These are phyloP conservation scores for Clathrus columnatus DNA, from an alignment of 768 basidiomycete species.

Conservation along the genomic window DNA sequence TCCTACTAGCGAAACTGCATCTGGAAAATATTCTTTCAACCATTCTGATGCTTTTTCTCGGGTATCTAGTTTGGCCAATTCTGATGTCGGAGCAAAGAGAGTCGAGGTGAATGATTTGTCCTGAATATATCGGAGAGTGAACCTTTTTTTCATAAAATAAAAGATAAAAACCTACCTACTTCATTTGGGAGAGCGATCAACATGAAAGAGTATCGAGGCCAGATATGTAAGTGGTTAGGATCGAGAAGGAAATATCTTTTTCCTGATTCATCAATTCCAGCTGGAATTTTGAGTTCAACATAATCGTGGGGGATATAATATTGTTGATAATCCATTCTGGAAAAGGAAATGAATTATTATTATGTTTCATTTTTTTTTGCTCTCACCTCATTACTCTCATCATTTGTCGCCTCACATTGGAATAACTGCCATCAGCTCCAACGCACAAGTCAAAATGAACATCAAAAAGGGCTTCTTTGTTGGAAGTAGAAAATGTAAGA, in stretches of 20 bases:
- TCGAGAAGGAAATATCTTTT: slow-evolving; percentile 73
- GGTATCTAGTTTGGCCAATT: slow-evolving; percentile 59
- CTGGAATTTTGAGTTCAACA: slow-evolving; percentile 90
- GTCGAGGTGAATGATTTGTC: slow-evolving; percentile 98
- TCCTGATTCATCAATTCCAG: slow-evolving; percentile 26
- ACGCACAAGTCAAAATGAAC: slow-evolving; percentile 71
- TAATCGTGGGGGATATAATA: slow-evolving; percentile 95
- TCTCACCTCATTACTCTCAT: slow-evolving; percentile 94
- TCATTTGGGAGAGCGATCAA: slow-evolving; percentile 96
- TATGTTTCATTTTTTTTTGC: not conserved
- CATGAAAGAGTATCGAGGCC: slow-evolving; percentile 99
- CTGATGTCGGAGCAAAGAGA: slow-evolving; percentile 77
- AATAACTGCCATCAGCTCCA: slow-evolving; percentile 93
- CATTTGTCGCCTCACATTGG: slow-evolving; percentile 83
- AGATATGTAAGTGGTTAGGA: slow-evolving; percentile 95
- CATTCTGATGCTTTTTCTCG: slow-evolving; percentile 53
- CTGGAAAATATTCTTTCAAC: slow-evolving; percentile 81
- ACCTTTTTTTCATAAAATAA: slow-evolving; percentile 4
- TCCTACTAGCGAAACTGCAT: slow-evolving; percentile 81
- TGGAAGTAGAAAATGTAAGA: slow-evolving; percentile 43
- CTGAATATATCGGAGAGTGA: slow-evolving; percentile 33
- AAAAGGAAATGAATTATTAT: not conserved
- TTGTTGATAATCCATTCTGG: slow-evolving; percentile 91
- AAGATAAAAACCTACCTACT: slow-evolving; percentile 39
- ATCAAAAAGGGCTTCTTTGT: slow-evolving; percentile 33